Evolutionary conservation across 306 rosid genomes (phyloP), one percentile per base, ranked within the genome.

Genomic region (Carpinus viminea): DNA sequence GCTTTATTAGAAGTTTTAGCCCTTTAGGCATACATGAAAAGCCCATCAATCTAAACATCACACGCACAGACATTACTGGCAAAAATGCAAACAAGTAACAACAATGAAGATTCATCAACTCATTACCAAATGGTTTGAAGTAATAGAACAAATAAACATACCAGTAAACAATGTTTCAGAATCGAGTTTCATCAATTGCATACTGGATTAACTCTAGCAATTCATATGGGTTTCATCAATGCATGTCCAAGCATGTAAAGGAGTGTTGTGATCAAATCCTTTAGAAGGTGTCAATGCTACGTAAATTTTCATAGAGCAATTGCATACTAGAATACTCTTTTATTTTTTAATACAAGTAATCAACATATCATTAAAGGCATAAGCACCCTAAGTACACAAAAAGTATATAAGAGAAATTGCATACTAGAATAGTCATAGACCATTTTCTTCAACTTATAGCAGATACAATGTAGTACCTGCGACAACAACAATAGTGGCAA

Each of bases 401-500:
- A 31, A 31, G 34, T 31, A 31, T 31, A 31, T 31, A 31, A 38
- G 21, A 75, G 45, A 70, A 62, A 75, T 15, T 41, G 41, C 0
- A 53, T 41, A 26, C 43, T 60, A 53, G 9, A 69, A 48, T 18
- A 51, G 50, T 18, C 21, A 46, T 50, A n/a, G 56, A 65, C 48
- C 50, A 73, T 24, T 34, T 2, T 41, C 13, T 21, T 26, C 31
- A 13, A 12, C 12, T 31, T 8, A 16, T 21, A 4, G 48, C 8
- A 62, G 20, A n/a, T 34, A 73, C 5, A 11, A 3, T 5, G 43
- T 16, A 6, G 15, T 88, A 88, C 91, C 93, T 55, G 97, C 96
- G 59, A 84, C 91, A 20, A 91, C 92, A 41, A 87, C 90, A 57
- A 90, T 60, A 4, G 96, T 95, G 53, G 92, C 86, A 64, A 88